phyloP scores from a whole-genome alignment of 2,329 filamentous ascomycete species.

The Exophiala mesophila region DNA sequence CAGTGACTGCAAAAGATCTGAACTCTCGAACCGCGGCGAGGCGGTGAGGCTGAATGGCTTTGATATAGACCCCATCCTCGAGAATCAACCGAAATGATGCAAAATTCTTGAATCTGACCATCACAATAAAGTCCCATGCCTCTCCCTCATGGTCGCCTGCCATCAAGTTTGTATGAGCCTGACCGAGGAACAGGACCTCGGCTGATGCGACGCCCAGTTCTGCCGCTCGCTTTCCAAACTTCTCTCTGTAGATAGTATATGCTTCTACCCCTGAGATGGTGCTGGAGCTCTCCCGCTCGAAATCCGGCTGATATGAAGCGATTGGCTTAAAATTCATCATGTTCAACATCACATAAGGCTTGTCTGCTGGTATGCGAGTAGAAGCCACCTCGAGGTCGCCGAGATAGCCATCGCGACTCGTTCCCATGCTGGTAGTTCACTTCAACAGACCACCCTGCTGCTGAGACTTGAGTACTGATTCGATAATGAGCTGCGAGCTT shows the following conservation, averaged over 20 bases:
- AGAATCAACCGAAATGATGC: constrained; percentile 9
- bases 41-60: constrained; percentile 8
- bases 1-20: constrained; percentile 7
- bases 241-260: constrained; percentile 4
- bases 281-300: neutral
- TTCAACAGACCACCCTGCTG: no score
- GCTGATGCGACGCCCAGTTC: constrained; percentile 2
- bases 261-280: constrained; percentile 6
- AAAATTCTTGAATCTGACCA: constrained; percentile 4
- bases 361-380: constrained; percentile 1
- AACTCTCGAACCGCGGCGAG: constrained; percentile 6
- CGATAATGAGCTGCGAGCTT: no score
- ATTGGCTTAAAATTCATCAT: constrained; percentile 9
- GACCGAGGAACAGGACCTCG: constrained; percentile 4
- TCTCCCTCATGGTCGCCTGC: constrained; percentile 7
- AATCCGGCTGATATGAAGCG: constrained; percentile 3
- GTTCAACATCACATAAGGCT: constrained; percentile 13
- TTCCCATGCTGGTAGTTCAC: no score
- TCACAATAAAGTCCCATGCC: constrained; percentile 7
- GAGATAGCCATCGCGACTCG: no score
- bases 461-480: no score
- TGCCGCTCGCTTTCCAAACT: constrained; percentile 2
- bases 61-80: constrained; percentile 5
- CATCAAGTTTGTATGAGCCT: constrained; percentile 8
- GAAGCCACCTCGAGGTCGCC: constrained; percentile 12